A percentile compares a stretch with the other conserved stretches of the same genome.
Evolutionary conservation across 768 basidiomycete genomes (phyloP).

Genomic region (Russula dissimulans): DNA sequence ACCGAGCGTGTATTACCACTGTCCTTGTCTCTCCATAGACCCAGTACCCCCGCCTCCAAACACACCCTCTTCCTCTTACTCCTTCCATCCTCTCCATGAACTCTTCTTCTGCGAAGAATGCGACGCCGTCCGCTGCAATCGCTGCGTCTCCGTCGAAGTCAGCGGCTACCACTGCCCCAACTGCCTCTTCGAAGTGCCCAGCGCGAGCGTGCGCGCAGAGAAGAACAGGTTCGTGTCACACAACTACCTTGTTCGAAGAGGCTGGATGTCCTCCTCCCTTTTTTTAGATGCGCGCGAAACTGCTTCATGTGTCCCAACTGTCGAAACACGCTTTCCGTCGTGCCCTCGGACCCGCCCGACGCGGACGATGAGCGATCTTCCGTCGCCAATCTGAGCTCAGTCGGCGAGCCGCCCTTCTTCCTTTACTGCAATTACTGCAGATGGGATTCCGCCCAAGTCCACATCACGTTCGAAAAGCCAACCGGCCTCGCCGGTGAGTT

Average conservation of each 20-base stretch:
- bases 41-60: slow-evolving; percentile 65
- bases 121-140: slow-evolving; percentile 87
- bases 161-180: slow-evolving; percentile 98
- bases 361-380: slow-evolving; percentile 43
- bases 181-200: slow-evolving; percentile 96
- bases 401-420: slow-evolving; percentile 85
- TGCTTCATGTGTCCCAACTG: slow-evolving; percentile 97
- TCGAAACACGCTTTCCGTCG: slow-evolving; percentile 79
- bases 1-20: slow-evolving; percentile 53
- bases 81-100: slow-evolving; percentile 73
- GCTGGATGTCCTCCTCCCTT: too few species aligned
- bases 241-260: too few species aligned
- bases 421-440: slow-evolving; percentile 87
- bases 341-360: slow-evolving; percentile 78
- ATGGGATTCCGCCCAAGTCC: slow-evolving; percentile 91
- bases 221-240: slow-evolving; percentile 68
- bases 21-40: slow-evolving; percentile 56
- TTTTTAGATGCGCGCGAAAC: slow-evolving; percentile 84
- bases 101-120: slow-evolving; percentile 99
- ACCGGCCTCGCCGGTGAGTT: slow-evolving; percentile 83
- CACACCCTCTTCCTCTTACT: slow-evolving; percentile 65
- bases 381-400: slow-evolving; percentile 42
- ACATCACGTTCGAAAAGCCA: slow-evolving; percentile 92
- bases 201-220: slow-evolving; percentile 95
- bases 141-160: slow-evolving; percentile 88